Conservation (phyloP, 495 filamentous ascomycete species). For the Jackrogersella minutella region DNA sequence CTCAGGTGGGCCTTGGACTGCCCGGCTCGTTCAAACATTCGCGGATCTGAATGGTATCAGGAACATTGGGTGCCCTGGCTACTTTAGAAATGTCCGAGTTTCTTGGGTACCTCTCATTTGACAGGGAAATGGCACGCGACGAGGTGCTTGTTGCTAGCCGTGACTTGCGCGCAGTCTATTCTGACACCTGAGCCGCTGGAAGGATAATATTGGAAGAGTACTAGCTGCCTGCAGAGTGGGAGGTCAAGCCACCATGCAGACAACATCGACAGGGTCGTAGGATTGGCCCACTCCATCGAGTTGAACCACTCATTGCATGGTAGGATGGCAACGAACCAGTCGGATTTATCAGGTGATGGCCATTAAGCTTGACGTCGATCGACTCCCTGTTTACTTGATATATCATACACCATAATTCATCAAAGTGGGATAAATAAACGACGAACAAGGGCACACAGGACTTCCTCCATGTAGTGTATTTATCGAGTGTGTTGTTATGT, state of each 20-base stretch:
- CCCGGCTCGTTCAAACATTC: conserved; percentile 21
- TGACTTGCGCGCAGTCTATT: conserved; percentile 34
- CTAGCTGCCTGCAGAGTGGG: conserved; percentile 24
- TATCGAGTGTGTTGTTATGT: conserved; percentile 6
- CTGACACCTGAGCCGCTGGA: conserved; percentile 27
- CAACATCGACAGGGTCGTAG: conserved; percentile 19
- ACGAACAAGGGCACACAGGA: not conserved
- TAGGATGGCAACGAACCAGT: conserved; percentile 23
- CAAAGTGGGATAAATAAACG: conserved; percentile 1
- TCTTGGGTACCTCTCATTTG: conserved; percentile 22
- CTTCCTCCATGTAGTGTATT: not conserved
- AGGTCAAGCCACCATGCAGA: conserved; percentile 17
- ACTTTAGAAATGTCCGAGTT: conserved; percentile 30
- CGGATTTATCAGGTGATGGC: conserved; percentile 32
- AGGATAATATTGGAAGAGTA: conserved; percentile 23
- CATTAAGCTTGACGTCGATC: conserved; percentile 19
- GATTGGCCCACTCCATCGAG: conserved; percentile 27
- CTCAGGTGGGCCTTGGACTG: conserved; percentile 18
- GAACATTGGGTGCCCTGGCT: conserved; percentile 15
- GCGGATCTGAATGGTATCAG: conserved; percentile 32
- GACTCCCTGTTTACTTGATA: conserved; percentile 12
- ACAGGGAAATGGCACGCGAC: conserved; percentile 34
- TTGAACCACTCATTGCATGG: conserved; percentile 24
- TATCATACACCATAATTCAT: not conserved
- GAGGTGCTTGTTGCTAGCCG: conserved; percentile 30